Evolutionary conservation across 768 basidiomycete genomes (phyloP), one percentile per base, ranked within the genome.

Genomic region (Leccinum rimulosum): DNA sequence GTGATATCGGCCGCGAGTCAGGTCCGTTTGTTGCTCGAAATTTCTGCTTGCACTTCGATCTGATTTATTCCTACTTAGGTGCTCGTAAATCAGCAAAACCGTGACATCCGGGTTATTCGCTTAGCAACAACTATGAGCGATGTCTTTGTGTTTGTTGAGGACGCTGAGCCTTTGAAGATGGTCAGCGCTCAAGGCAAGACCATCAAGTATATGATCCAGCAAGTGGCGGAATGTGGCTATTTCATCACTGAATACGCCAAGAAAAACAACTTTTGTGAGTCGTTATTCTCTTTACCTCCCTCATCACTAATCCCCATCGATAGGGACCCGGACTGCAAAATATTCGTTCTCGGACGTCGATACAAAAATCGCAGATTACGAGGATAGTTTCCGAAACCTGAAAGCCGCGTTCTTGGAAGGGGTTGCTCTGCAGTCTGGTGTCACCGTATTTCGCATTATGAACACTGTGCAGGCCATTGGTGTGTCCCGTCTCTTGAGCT

Each of bases 221-320:
- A 67, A 15, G 58, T 67, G 43, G 65, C 66, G 27, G 66, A 67
- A 50, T 67, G 66, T 38, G 66, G 66, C 6, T 68, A 68, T 31
- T 67, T 67, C 55, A 65, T 67, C 17, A n/a, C 61, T 2, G 66
- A 67, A 48, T 68, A 68, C 8, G 52, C 61, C 31, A 68, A 60
- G 19, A 57, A 62, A 35, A 52, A 47, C 8, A 60, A 11, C 15
- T 68, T 67, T 19, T 68, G 66, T 67, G 1, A 27, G 66, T 62
- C 10, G 1, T 48, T 19, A 3, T 40, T 17, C 6, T 3, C 31
- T 35, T 55, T 43, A 17, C 30, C 6, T 27, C 22, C 0, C 1
- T 5, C 12, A 8, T 15, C 5, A 4, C 50, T 67, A 19, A 68
- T 27, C 2, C n/a, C 45, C 10, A 11, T 38, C 5, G 6, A 2